Percentiles rank a stretch among this genome's conserved stretches.
These are phyloP conservation scores for Paracamarosporium sp. DNA, from an alignment of 2,329 filamentous ascomycete species.

Conservation along the genomic window DNA sequence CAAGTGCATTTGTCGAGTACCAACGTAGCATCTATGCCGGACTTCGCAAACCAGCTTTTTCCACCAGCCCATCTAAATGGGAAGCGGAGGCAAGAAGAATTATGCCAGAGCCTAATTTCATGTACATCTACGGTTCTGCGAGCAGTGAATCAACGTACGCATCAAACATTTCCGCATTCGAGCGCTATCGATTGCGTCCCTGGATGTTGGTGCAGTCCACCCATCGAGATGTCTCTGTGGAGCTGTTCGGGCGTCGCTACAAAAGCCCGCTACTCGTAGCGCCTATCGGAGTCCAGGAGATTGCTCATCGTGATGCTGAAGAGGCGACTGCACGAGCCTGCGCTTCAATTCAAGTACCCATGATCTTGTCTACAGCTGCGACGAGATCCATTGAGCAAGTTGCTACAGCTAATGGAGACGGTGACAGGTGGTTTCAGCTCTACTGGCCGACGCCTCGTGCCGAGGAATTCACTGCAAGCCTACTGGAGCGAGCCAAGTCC, in stretches of 20 bases:
- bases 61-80: conserved; percentile 50
- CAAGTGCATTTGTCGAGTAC: conserved; percentile 38
- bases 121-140: conserved; percentile 49
- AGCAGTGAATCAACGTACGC: conserved; percentile 44
- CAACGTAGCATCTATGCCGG: conserved; percentile 48
- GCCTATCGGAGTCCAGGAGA: conserved; percentile 72
- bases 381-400: conserved; percentile 71
- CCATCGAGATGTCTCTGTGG: conserved; percentile 34
- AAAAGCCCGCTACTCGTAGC: conserved; percentile 66
- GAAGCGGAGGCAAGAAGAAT: conserved; percentile 42
- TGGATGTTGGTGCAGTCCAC: conserved; percentile 51
- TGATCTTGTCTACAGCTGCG: conserved; percentile 71
- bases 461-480: conserved; percentile 69
- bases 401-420: conserved; percentile 63
- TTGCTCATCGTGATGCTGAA: conserved; percentile 72
- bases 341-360: conserved; percentile 66
- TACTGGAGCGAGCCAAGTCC: conserved; percentile 67
- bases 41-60: conserved; percentile 47
- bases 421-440: conserved; percentile 74
- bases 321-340: conserved; percentile 69
- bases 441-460: conserved; percentile 74
- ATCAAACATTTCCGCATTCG: conserved; percentile 48
- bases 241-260: conserved; percentile 49
- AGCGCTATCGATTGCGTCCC: conserved; percentile 47
- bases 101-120: conserved; percentile 47